phyloP scores from a whole-genome alignment of 208 protist species.

The Trypanosoma rangeli region DNA sequence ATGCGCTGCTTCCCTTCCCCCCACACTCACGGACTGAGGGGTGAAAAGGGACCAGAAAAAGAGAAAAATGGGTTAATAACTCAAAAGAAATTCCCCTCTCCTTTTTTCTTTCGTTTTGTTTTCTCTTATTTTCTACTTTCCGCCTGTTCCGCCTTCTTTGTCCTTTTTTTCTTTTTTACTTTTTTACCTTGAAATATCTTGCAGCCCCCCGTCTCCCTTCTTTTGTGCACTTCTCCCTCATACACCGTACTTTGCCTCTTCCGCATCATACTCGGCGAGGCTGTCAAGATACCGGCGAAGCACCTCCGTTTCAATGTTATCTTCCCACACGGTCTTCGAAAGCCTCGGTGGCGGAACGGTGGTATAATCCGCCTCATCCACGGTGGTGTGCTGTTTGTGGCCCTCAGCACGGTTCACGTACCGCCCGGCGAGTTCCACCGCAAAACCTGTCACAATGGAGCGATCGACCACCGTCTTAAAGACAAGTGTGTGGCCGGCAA shows the following conservation, averaged over 20 bases:
- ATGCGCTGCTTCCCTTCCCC: background rate
- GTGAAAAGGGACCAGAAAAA: background rate
- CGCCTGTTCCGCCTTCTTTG: no score
- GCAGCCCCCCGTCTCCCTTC: slow-evolving; percentile 4
- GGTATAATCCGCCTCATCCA: slow-evolving; percentile 83
- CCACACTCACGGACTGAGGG: background rate
- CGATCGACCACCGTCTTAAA: slow-evolving; percentile 85
- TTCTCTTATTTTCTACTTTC: no score
- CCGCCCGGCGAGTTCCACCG: slow-evolving; percentile 77
- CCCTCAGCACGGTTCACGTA: slow-evolving; percentile 82
- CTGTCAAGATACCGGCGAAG: slow-evolving; percentile 84
- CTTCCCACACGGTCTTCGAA: slow-evolving; percentile 70
- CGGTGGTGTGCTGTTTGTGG: slow-evolving; percentile 30
- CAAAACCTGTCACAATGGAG: slow-evolving; percentile 84
- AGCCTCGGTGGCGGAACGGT: slow-evolving; percentile 61
- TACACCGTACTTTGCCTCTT: slow-evolving; percentile 86
- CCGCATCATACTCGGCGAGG: slow-evolving; percentile 78
- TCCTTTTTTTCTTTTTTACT: slow-evolving; percentile 2
- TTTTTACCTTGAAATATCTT: slow-evolving; percentile 4
- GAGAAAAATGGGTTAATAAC: background rate
- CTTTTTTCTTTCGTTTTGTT: no score
- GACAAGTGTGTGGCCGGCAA: slow-evolving; percentile 58
- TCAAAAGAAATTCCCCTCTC: slow-evolving; percentile 6
- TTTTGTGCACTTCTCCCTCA: slow-evolving; percentile 14
- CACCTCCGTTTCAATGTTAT: slow-evolving; percentile 89